These are phyloP conservation scores for Cymbopogon flexuosus DNA, from an alignment of 202 grass and related monocot species.

Conservation along the genomic window DNA sequence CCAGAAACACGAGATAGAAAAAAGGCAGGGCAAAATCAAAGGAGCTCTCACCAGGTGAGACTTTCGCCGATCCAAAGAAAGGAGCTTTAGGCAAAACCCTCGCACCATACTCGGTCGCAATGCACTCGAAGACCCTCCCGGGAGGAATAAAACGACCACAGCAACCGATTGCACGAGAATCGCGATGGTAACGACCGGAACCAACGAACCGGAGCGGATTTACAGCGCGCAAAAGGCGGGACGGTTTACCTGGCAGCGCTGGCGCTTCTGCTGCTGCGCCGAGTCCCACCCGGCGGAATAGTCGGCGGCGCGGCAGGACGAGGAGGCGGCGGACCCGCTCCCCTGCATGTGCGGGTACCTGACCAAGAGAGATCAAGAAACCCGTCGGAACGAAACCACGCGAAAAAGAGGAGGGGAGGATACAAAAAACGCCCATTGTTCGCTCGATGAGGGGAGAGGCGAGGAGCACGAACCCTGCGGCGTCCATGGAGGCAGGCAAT, in stretches of 20 bases:
- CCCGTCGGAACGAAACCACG: background rate
- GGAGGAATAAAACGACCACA: background rate
- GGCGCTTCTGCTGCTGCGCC: slow-evolving; percentile 48
- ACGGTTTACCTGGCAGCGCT: slow-evolving; percentile 45
- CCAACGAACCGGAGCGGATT: background rate
- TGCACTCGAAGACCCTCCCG: background rate
- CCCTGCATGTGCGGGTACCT: slow-evolving; percentile 35
- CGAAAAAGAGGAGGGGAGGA: too few species aligned
- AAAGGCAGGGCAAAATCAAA: background rate
- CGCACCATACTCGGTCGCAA: background rate
- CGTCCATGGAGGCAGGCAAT: slow-evolving; percentile 37
- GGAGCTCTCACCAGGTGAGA: background rate
- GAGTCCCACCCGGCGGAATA: slow-evolving; percentile 31
- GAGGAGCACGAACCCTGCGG: slow-evolving; percentile 21
- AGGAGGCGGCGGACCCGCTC: slow-evolving; percentile 9
- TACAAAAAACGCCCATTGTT: background rate
- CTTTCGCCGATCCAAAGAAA: background rate
- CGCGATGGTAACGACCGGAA: background rate
- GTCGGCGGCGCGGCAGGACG: slow-evolving; percentile 48
- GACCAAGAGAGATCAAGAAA: background rate
- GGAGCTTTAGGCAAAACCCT: slow-evolving; percentile 10
- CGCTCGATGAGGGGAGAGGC: background rate
- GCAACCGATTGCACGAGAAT: background rate
- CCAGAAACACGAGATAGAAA: background rate
- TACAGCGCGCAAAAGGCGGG: background rate